Conservation (phyloP, 306 rosid genomes). For the Acacia acuminata region DNA sequence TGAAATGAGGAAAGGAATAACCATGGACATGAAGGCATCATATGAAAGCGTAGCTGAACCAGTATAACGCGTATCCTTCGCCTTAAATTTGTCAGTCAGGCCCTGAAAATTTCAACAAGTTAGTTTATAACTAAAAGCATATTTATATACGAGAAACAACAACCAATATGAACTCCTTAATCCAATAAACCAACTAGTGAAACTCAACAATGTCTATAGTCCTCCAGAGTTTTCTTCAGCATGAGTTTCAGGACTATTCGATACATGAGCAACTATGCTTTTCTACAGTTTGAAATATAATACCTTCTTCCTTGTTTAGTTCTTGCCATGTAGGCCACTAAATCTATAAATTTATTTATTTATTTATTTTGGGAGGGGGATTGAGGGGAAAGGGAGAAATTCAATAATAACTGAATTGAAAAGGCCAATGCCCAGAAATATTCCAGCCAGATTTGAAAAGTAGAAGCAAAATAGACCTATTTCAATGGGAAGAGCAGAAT, state of each 20-base stretch:
- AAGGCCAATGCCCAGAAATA: neutral
- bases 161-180: neutral
- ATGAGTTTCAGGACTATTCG: neutral
- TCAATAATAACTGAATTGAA: neutral
- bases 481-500: neutral
- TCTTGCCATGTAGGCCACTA: neutral
- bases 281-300: neutral
- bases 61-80: conserved; percentile 62
- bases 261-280: neutral
- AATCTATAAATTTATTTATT: too few relatives aligned
- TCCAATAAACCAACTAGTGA: neutral
- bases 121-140: neutral
- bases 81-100: conserved; percentile 84
- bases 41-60: conserved; percentile 74
- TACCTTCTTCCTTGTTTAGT: neutral
- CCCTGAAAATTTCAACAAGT: conserved; percentile 63
- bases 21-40: conserved; percentile 71
- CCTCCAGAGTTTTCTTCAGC: neutral
- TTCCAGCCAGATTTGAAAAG: neutral
- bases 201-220: conserved; percentile 4
- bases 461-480: neutral
- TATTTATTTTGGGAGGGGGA: too few relatives aligned
- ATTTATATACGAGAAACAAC: neutral
- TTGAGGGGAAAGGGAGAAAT: neutral
- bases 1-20: conserved; percentile 82